A percentile compares a stretch with the other conserved stretches of the same genome.
These are phyloP conservation scores for Amanita muscaria DNA, from an alignment of 768 basidiomycete genomes.

Conservation along the genomic window DNA sequence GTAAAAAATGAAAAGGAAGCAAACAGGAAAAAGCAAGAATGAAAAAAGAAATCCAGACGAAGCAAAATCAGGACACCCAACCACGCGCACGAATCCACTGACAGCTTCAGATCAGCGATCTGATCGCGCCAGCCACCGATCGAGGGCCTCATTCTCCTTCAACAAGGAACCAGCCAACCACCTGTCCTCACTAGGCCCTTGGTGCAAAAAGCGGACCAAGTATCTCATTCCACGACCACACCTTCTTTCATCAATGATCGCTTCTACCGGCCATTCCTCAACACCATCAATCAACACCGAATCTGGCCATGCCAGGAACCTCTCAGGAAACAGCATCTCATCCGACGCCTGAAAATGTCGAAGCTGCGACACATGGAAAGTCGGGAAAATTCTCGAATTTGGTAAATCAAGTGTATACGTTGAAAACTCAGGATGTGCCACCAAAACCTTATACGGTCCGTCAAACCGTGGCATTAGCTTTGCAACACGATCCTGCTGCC, in stretches of 20 bases:
- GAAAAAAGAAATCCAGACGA: not conserved
- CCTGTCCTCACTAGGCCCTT: slow-evolving; percentile 11
- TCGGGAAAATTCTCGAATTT: slow-evolving; percentile 1
- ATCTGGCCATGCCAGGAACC: slow-evolving; percentile 1
- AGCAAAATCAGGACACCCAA: not conserved
- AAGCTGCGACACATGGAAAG: slow-evolving; percentile 3
- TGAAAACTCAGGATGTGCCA: slow-evolving; percentile 1
- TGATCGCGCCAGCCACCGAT: slow-evolving; percentile 18
- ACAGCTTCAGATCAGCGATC: too few relatives aligned
- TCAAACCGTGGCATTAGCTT: slow-evolving; percentile 31
- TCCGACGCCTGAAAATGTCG: slow-evolving; percentile 1
- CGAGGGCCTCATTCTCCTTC: slow-evolving; percentile 20
- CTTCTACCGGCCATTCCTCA: slow-evolving; percentile 9
- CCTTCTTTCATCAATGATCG: slow-evolving; percentile 2
- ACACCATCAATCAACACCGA: slow-evolving; percentile 1
- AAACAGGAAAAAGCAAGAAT: not conserved
- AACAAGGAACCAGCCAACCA: slow-evolving; percentile 26
- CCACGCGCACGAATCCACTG: too few relatives aligned
- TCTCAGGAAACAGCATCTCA: slow-evolving; percentile 5
- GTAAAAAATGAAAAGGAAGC: not conserved
- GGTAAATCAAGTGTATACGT: slow-evolving; percentile 10
- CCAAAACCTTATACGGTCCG: slow-evolving; percentile 27
- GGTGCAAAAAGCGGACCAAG: slow-evolving; percentile 11
- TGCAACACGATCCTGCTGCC: slow-evolving; percentile 12
- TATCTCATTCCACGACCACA: not conserved